phyloP scores from a whole-genome alignment of 2,329 filamentous ascomycete species.

The Botrytis medusae region DNA sequence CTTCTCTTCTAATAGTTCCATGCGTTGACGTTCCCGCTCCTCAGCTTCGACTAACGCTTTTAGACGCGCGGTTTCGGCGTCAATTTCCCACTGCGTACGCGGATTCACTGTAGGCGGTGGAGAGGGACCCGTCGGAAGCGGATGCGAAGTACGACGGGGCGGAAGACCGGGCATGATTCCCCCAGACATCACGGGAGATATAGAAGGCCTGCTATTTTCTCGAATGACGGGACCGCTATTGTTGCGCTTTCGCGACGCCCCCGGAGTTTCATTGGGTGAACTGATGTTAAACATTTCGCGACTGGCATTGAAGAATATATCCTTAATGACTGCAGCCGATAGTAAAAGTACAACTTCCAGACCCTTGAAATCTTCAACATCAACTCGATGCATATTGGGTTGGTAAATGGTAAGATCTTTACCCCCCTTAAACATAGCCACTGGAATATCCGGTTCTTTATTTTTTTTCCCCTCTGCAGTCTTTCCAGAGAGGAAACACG shows the following conservation, averaged over 20 bases:
- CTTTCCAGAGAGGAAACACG: slow-evolving; percentile 81
- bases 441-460: slow-evolving; percentile 91
- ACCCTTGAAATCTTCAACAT: slow-evolving; percentile 92
- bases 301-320: slow-evolving; percentile 63
- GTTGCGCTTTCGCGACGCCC: slow-evolving; percentile 31
- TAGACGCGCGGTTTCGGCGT: slow-evolving; percentile 66
- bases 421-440: slow-evolving; percentile 79
- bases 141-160: slow-evolving; percentile 22
- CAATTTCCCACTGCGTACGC: slow-evolving; percentile 50
- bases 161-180: slow-evolving; percentile 26
- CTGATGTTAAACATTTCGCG: slow-evolving; percentile 77
- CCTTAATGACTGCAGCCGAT: slow-evolving; percentile 62
- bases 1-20: slow-evolving; percentile 56
- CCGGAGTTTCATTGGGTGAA: slow-evolving; percentile 42
- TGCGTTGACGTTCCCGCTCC: slow-evolving; percentile 42
- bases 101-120: slow-evolving; percentile 34
- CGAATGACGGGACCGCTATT: slow-evolving; percentile 35
- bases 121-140: slow-evolving; percentile 28
- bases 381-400: slow-evolving; percentile 84
- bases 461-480: slow-evolving; percentile 71
- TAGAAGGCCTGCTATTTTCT: slow-evolving; percentile 26
- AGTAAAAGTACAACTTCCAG: slow-evolving; percentile 77
- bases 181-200: slow-evolving; percentile 36
- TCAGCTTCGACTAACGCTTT: slow-evolving; percentile 21
- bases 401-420: slow-evolving; percentile 83